phyloP scores from a whole-genome alignment of 1,284 basidiomycete genomes.

The Trametes versicolor region DNA sequence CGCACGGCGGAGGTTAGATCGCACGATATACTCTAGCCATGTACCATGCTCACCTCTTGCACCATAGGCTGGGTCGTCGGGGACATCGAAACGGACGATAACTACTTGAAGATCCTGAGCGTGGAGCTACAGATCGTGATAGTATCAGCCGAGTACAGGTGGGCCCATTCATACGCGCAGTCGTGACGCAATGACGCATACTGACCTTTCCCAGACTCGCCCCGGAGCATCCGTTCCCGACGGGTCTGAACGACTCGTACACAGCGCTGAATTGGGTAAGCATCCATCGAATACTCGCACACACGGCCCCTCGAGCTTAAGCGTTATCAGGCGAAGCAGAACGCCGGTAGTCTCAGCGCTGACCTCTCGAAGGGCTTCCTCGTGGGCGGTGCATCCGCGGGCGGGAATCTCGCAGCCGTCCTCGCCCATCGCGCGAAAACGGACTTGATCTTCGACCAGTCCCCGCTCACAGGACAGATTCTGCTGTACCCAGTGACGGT shows the following conservation, averaged over 20 bases:
- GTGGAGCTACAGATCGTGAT: neutral
- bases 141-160: conserved; percentile 10
- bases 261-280: conserved; percentile 47
- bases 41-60: neutral
- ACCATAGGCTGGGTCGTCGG: conserved; percentile 19
- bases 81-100: conserved; percentile 33
- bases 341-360: conserved; percentile 18
- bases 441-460: conserved; percentile 25
- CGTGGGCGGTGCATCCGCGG: conserved; percentile 36
- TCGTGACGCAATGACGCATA: neutral
- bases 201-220: conserved; percentile 41
- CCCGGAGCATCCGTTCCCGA: conserved; percentile 52
- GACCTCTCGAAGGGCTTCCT: conserved; percentile 34
- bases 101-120: conserved; percentile 17
- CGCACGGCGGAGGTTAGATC: conserved; percentile 21
- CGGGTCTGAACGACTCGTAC: conserved; percentile 49
- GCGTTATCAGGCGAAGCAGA: neutral
- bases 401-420: conserved; percentile 34
- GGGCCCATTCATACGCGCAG: neutral
- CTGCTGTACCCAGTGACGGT: conserved; percentile 17
- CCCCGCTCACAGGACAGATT: conserved; percentile 21
- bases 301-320: neutral
- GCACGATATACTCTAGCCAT: neutral
- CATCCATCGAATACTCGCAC: neutral
- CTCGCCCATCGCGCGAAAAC: conserved; percentile 31